Base-by-base conservation (phyloP, 805 yeast species). In the Metschnikowia corniflorae region DNA sequence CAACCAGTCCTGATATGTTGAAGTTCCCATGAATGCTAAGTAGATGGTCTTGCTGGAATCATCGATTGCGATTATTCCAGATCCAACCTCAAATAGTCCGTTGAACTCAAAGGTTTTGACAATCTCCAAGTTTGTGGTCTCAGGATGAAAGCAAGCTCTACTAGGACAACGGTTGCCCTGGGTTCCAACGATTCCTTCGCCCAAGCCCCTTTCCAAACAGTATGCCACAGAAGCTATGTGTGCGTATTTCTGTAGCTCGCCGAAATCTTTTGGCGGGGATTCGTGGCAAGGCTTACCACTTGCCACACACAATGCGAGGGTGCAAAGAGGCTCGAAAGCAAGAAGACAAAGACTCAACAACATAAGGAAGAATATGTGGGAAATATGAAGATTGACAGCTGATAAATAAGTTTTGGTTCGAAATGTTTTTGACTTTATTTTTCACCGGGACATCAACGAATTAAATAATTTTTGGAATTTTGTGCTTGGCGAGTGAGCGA, bases 1-100 rank as follows among this genome's bases (percentile, higher is more conserved):
- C 9, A 70, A 37, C 82, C 85, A 79, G 53, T 85, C 93, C 27
- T 70, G 66, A 12, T 67, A 54, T 7, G 80, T 69, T 1, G 78
- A 60, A 0, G 87, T 76, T 5, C 93, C 93, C 58, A 87, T 69
- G 46, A 78, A 80, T 0, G 67, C 74, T 27, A 80, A 54, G 15
- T 72, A 53, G 5, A 83, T 60, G 31, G 70, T 65, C 29, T 65
- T 53, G 15, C 55, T 50, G 2, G 46, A 44, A 42, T 68, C 70
- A 52, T 79, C 83, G 7, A 70, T 60, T 7, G 77, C 75, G 16
- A 76, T 63, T 48, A 59, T 70, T 0, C 84, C 86, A 3, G 79
- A 65, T 0, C 85, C 82, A 2, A 61, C 57, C 12, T 71, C 69
- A 16, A 71, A 69, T 42, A 65, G 50, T 10, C 62, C 60, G 33